Percentiles rank a stretch among this genome's conserved stretches.
Conservation (phyloP, 495 filamentous ascomycete species). For the Filosporella fistucella region DNA sequence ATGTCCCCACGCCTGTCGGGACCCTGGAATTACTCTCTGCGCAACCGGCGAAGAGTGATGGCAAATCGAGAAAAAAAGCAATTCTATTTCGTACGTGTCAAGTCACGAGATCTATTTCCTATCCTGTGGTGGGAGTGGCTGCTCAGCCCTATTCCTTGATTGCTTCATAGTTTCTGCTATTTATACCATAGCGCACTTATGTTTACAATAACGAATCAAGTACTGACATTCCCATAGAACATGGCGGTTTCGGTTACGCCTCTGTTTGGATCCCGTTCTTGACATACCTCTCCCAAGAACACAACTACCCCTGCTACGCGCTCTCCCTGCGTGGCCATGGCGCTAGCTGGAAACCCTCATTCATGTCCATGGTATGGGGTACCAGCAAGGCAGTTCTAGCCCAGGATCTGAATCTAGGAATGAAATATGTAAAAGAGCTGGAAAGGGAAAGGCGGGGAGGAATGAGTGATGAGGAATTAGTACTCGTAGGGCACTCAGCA, state of each 20-base stretch:
- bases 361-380: slow-evolving; percentile 30
- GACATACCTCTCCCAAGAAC: slow-evolving; percentile 29
- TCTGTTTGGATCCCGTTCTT: slow-evolving; percentile 43
- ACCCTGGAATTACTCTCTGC: no score
- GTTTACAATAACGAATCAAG: no score
- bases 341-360: slow-evolving; percentile 38
- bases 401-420: slow-evolving; percentile 34
- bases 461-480: slow-evolving; percentile 23
- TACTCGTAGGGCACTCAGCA: slow-evolving; percentile 42
- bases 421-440: slow-evolving; percentile 26
- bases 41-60: no score
- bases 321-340: slow-evolving; percentile 47
- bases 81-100: no score
- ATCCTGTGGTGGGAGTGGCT: no score
- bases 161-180: no score
- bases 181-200: no score
- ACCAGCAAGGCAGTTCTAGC: slow-evolving; percentile 35
- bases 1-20: no score
- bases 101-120: no score
- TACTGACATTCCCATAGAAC: no score
- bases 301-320: slow-evolving; percentile 40
- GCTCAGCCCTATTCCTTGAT: no score
- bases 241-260: slow-evolving; percentile 45
- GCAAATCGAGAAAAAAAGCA: no score
- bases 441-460: background rate